A percentile compares a stretch with the other conserved stretches of the same genome.
These are phyloP conservation scores for Guillardia theta DNA, from an alignment of 78 protist species.

Conservation along the genomic window DNA sequence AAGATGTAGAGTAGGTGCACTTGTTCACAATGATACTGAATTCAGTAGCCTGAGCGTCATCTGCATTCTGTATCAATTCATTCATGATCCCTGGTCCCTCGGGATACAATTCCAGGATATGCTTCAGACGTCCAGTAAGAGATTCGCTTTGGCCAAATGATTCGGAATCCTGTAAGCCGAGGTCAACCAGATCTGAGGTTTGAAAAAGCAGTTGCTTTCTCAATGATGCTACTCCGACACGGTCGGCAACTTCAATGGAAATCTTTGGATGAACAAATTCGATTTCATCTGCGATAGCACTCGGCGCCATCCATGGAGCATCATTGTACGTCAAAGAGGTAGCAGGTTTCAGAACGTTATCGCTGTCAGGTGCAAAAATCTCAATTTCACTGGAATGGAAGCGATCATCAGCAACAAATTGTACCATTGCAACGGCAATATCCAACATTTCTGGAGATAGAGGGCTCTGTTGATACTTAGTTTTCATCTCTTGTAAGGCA, in stretches of 20 bases:
- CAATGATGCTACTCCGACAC: slow-evolving; percentile 37
- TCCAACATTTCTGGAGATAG: neutral
- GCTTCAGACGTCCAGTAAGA: slow-evolving; percentile 27
- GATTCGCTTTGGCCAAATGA: slow-evolving; percentile 22
- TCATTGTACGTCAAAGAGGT: neutral
- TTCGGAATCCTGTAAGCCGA: slow-evolving; percentile 2
- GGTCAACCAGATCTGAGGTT: neutral
- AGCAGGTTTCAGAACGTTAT: neutral
- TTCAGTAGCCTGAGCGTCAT: slow-evolving; percentile 35
- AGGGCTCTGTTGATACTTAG: neutral
- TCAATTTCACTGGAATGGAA: neutral
- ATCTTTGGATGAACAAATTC: neutral
- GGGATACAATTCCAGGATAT: neutral
- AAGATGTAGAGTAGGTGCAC: neutral
- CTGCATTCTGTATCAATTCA: slow-evolving; percentile 42
- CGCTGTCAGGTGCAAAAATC: neutral
- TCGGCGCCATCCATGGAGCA: slow-evolving; percentile 24
- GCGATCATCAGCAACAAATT: slow-evolving; percentile 14
- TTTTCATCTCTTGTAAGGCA: neutral
- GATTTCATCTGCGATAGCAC: neutral
- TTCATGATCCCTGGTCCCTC: neutral
- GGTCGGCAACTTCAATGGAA: neutral
- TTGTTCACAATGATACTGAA: neutral
- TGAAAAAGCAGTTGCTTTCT: neutral
- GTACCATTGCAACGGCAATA: neutral